Evolutionary conservation across 2,329 filamentous ascomycete genomes (phyloP).

Genomic region (Penicillium sp.): DNA sequence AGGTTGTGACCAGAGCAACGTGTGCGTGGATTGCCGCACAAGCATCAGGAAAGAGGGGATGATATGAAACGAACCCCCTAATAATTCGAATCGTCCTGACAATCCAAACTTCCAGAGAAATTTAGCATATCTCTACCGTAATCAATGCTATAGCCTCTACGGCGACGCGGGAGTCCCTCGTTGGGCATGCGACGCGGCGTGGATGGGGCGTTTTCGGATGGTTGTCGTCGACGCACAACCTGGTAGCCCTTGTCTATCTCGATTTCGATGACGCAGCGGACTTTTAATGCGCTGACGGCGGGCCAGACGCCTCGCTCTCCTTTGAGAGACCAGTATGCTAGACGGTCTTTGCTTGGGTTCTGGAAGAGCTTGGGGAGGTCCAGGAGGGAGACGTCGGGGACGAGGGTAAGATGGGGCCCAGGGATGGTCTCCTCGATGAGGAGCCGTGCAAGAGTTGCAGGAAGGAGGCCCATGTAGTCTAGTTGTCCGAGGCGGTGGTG

Average conservation of each 20-base stretch:
- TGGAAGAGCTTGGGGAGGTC: conserved; percentile 77
- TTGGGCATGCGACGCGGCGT: no score
- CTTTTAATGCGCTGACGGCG: conserved; percentile 68
- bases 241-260: conserved; percentile 82
- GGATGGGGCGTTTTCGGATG: no score
- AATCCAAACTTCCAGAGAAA: no score
- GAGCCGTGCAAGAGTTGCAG: conserved; percentile 60
- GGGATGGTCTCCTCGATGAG: conserved; percentile 75
- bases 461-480: conserved; percentile 65
- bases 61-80: no score
- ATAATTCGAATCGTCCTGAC: no score
- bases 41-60: no score
- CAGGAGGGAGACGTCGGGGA: conserved; percentile 62
- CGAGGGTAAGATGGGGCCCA: conserved; percentile 67
- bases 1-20: no score
- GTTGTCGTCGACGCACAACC: conserved; percentile 50
- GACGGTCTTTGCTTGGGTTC: conserved; percentile 63
- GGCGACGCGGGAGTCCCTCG: no score
- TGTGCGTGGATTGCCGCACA: no score
- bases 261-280: conserved; percentile 75
- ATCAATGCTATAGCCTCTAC: no score
- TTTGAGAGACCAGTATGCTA: conserved; percentile 75
- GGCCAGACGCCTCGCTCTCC: conserved; percentile 90
- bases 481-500: conserved; percentile 73
- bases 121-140: no score